A percentile compares a stretch with the other conserved stretches of the same genome.
phyloP scores from a whole-genome alignment of 352 stramenopile genomes.

The Thraustotheca clavata region DNA sequence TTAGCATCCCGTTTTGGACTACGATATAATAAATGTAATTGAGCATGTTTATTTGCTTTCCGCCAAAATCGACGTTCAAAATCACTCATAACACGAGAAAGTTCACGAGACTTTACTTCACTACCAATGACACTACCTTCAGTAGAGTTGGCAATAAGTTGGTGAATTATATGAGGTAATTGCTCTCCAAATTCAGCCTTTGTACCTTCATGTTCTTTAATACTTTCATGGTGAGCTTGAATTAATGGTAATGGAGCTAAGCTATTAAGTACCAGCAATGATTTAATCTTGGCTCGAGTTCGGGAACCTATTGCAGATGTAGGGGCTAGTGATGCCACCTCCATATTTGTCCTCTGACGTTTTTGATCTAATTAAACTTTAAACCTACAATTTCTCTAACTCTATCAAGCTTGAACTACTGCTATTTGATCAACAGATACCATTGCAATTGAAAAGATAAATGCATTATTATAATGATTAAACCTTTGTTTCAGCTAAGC shows the following conservation, averaged over 20 bases:
- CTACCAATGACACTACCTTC: background rate
- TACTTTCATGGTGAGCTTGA: slow-evolving; percentile 3
- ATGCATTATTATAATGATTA: too few relatives aligned
- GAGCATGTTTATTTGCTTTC: slow-evolving; percentile 1
- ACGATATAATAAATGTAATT: background rate
- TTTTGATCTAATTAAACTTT: too few relatives aligned
- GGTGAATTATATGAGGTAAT: slow-evolving; percentile 9
- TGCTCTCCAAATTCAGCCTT: slow-evolving; percentile 3
- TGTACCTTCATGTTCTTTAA: slow-evolving; percentile 1
- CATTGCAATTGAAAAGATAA: too few relatives aligned
- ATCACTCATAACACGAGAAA: slow-evolving; percentile 1
- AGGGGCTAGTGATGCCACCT: background rate
- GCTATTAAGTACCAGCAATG: slow-evolving; percentile 1
- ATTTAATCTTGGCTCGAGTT: background rate
- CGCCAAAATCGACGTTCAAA: slow-evolving; percentile 18
- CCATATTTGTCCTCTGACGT: too few relatives aligned
- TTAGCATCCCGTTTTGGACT: background rate
- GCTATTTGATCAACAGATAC: too few relatives aligned
- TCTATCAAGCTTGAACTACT: too few relatives aligned
- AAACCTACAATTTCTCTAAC: too few relatives aligned
- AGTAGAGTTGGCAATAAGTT: background rate
- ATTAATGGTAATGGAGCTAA: slow-evolving; percentile 7
- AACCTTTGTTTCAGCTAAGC: too few relatives aligned
- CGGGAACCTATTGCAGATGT: background rate
- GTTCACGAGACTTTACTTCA: background rate